Percentiles rank a stretch among this genome's conserved stretches.
phyloP scores from a whole-genome alignment of 768 basidiomycete species.

The Butyriboletus loyo region DNA sequence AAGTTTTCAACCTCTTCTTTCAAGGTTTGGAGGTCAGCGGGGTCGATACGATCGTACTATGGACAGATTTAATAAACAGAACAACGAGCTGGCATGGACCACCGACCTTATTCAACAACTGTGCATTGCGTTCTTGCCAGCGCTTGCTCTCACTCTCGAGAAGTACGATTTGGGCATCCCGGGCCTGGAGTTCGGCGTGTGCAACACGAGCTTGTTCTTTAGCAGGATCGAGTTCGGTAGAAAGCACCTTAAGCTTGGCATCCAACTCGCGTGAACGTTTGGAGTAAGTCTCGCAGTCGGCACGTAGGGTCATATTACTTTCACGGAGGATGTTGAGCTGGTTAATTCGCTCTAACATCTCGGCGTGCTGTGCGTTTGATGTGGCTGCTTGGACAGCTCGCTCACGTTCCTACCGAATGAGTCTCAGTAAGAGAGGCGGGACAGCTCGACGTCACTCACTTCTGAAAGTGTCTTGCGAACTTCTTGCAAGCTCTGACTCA shows the following conservation, averaged over 20 bases:
- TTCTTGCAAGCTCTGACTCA: conserved; percentile 68
- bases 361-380: conserved; percentile 76
- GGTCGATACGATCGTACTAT: conserved; percentile 87
- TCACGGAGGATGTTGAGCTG: conserved; percentile 83
- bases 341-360: conserved; percentile 82
- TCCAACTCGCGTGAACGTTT: conserved; percentile 71
- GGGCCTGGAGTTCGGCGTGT: conserved; percentile 72
- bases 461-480: conserved; percentile 67
- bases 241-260: conserved; percentile 52
- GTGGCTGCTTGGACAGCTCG: conserved; percentile 66
- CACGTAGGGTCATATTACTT: conserved; percentile 81
- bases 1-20: conserved; percentile 66
- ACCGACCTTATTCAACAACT: conserved; percentile 73
- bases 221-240: conserved; percentile 66
- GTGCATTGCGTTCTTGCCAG: conserved; percentile 83
- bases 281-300: conserved; percentile 68
- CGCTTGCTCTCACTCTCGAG: conserved; percentile 73
- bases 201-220: conserved; percentile 66
- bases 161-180: conserved; percentile 60
- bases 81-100: neutral
- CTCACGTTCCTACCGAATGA: conserved; percentile 65
- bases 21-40: conserved; percentile 75
- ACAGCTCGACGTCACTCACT: conserved; percentile 35
- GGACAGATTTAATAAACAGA: neutral
- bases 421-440: neutral